These are phyloP conservation scores for Tuber magnatum DNA, from an alignment of 495 filamentous ascomycete species.

Conservation along the genomic window DNA sequence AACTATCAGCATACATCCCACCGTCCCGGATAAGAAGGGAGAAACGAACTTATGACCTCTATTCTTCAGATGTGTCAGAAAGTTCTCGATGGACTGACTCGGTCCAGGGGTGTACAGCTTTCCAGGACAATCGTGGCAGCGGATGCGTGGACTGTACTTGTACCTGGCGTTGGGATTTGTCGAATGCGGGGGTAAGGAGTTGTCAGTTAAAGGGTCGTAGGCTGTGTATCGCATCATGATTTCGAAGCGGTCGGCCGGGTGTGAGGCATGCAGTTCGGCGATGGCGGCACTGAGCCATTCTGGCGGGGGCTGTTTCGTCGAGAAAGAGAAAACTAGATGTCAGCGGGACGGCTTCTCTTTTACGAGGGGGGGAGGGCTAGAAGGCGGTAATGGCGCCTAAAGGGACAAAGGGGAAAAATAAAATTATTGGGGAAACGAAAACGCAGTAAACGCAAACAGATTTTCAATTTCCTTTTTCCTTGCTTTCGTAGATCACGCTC, in stretches of 20 bases:
- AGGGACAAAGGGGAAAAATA: conserved; percentile 17
- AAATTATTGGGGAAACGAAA: not conserved
- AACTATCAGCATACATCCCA: not conserved
- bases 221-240: conserved; percentile 77
- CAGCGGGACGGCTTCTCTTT: conserved; percentile 28
- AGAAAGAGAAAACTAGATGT: conserved; percentile 25
- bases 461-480: not conserved
- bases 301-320: conserved; percentile 52
- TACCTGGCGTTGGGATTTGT: conserved; percentile 62
- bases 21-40: not conserved
- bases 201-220: conserved; percentile 59
- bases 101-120: conserved; percentile 88
- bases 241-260: conserved; percentile 76
- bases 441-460: conserved; percentile 5
- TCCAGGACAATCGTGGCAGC: conserved; percentile 83
- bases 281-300: conserved; percentile 68
- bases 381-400: conserved; percentile 12
- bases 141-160: conserved; percentile 57
- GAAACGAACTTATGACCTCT: conserved; percentile 55
- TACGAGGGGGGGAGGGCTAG: conserved; percentile 7
- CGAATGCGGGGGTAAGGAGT: conserved; percentile 45
- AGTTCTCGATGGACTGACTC: conserved; percentile 54
- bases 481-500: not conserved
- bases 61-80: conserved; percentile 40
- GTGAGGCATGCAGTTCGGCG: conserved; percentile 53